These are phyloP conservation scores for Carpinus viminea DNA, from an alignment of 306 rosid genomes.

Conservation along the genomic window DNA sequence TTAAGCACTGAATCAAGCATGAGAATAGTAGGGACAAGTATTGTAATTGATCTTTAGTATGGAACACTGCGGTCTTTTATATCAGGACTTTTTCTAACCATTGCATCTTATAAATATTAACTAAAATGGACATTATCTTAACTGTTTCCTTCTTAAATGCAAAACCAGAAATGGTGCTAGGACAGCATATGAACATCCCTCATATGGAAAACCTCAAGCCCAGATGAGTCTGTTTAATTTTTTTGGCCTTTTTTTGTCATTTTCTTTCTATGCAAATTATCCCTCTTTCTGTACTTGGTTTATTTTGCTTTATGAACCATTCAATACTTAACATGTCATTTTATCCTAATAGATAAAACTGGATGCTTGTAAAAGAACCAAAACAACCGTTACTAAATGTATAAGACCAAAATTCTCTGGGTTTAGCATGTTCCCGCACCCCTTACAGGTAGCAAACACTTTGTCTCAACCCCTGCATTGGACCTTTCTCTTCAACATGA, in stretches of 20 bases:
- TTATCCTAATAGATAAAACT: background rate
- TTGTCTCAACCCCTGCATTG: background rate
- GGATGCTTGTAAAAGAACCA: background rate
- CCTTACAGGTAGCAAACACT: background rate
- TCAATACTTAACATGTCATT: background rate
- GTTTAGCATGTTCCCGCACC: background rate
- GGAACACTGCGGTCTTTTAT: background rate
- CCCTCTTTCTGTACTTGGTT: background rate
- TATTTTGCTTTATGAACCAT: background rate
- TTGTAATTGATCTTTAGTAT: background rate
- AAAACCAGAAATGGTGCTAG: background rate
- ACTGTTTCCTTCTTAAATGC: background rate
- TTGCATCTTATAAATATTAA: background rate
- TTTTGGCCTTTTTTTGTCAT: background rate
- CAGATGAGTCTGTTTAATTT: background rate
- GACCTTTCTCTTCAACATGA: background rate
- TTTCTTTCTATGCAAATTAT: background rate
- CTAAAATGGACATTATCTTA: background rate
- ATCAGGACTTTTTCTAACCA: slow-evolving; percentile 12
- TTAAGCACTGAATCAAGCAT: slow-evolving; percentile 29
- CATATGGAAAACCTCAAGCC: background rate
- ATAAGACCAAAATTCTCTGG: background rate
- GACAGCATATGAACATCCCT: background rate
- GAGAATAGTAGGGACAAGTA: background rate
- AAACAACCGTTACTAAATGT: background rate